Conservation (phyloP, 2,329 filamentous ascomycete species). For the Venturia effusa region DNA sequence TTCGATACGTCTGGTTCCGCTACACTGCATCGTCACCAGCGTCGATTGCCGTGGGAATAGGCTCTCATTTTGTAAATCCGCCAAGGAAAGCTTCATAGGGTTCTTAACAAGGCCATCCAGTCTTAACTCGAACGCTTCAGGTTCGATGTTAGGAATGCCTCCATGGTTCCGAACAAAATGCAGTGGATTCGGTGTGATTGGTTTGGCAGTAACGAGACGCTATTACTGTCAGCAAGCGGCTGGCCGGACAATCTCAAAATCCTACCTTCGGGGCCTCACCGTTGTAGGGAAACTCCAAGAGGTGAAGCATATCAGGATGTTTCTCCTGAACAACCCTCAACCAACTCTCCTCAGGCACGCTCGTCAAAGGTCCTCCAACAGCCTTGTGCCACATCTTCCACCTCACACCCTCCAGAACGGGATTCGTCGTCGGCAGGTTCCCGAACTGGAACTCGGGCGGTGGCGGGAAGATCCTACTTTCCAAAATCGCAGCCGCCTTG, state of each 20-base stretch:
- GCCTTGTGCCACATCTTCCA: conserved; percentile 38
- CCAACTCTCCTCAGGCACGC: conserved; percentile 46
- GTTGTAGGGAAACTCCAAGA: conserved; percentile 38
- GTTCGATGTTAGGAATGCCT: conserved; percentile 55
- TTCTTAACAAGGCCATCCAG: conserved; percentile 52
- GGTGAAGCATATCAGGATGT: conserved; percentile 35
- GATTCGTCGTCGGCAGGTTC: conserved; percentile 33
- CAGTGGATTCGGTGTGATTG: conserved; percentile 51
- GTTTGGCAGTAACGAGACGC: conserved; percentile 40
- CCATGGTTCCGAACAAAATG: conserved; percentile 65
- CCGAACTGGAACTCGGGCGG: conserved; percentile 34
- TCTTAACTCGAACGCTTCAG: conserved; percentile 40
- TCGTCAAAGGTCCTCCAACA: conserved; percentile 25
- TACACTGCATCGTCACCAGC: conserved; percentile 54
- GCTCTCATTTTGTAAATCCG: conserved; percentile 49
- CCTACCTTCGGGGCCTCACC: conserved; percentile 32
- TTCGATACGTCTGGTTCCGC: conserved; percentile 57
- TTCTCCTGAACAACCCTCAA: conserved; percentile 34
- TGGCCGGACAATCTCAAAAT: too few relatives aligned
- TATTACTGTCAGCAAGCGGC: background rate
- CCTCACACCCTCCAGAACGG: conserved; percentile 32
- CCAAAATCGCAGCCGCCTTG: conserved; percentile 45
- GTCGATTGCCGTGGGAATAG: conserved; percentile 50
- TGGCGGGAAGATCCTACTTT: conserved; percentile 18
- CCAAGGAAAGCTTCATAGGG: conserved; percentile 45